Evolutionary conservation across 345 rosid genomes (phyloP).

Genomic region (Brassica carinata): DNA sequence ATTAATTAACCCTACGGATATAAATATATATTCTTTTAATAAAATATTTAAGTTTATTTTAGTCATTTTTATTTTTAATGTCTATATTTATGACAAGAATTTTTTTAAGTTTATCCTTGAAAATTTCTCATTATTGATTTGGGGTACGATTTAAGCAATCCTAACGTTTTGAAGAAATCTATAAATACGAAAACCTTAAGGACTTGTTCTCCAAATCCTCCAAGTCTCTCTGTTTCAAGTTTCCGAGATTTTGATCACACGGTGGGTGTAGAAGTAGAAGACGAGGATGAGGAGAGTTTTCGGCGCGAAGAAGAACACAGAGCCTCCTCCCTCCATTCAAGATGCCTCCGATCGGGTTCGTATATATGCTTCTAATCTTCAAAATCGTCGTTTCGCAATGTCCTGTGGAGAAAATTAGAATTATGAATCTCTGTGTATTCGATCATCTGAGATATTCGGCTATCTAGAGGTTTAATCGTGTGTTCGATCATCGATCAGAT

Average conservation of each 20-base stretch:
- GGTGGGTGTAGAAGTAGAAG: conserved; percentile 1
- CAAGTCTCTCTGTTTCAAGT: not conserved
- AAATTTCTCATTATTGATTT: not conserved
- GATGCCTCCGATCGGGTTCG: conserved; percentile 88
- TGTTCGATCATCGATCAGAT: not conserved
- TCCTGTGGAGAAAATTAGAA: not conserved
- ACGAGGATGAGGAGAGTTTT: conserved; percentile 81
- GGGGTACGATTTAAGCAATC: not conserved
- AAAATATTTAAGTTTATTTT: no score
- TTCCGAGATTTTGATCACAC: conserved; percentile 5
- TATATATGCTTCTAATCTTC: not conserved
- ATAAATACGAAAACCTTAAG: not conserved
- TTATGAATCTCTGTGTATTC: not conserved
- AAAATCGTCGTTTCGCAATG: not conserved
- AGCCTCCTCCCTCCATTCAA: conserved; percentile 81
- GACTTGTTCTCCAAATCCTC: not conserved
- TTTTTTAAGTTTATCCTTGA: no score
- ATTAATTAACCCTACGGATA: no score
- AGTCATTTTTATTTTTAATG: no score
- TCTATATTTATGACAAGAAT: no score
- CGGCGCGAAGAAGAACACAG: conserved; percentile 85
- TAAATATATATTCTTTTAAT: no score
- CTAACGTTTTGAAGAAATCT: not conserved
- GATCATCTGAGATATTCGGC: not conserved
- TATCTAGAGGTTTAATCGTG: conserved; percentile 9